These are phyloP conservation scores for Fusarium sp. DNA, from an alignment of 2,329 filamentous ascomycete species.

Conservation along the genomic window DNA sequence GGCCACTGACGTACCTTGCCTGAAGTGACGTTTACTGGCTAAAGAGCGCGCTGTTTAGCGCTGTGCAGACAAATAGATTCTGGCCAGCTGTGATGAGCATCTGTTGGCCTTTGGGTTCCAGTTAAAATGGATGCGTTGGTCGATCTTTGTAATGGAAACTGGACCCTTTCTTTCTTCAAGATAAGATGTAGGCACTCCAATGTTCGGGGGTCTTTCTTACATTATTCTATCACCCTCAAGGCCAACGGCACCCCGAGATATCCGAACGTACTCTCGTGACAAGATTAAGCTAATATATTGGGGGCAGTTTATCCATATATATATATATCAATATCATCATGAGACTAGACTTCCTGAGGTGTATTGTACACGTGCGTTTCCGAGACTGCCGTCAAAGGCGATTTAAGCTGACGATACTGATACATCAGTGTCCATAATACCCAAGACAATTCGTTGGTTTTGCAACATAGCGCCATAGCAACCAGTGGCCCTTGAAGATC, in stretches of 20 bases:
- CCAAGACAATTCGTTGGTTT: background rate
- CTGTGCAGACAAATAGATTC: constrained; percentile 18
- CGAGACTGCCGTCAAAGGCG: constrained; percentile 12
- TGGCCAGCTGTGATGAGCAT: constrained; percentile 1
- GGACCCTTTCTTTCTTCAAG: constrained; percentile 4
- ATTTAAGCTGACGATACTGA: background rate
- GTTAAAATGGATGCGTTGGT: background rate
- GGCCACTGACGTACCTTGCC: constrained; percentile 33
- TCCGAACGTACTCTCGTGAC: constrained; percentile 13
- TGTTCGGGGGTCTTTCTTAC: background rate
- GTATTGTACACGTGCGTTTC: constrained; percentile 27
- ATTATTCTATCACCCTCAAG: background rate
- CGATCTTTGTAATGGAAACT: constrained; percentile 10
- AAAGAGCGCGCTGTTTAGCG: constrained; percentile 22
- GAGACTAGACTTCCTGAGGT: too few species aligned
- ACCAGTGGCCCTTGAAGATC: constrained; percentile 12
- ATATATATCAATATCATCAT: background rate
- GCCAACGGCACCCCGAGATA: constrained; percentile 16
- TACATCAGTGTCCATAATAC: too few species aligned
- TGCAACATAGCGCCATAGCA: background rate
- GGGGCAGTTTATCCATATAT: background rate
- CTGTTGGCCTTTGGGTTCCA: constrained; percentile 7
- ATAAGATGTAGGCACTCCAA: constrained; percentile 1
- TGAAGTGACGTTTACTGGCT: constrained; percentile 33
- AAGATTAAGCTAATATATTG: constrained; percentile 7